Evolutionary conservation across 106 monocot species (phyloP), one percentile per base, ranked within the genome.

Genomic region (Vanilla planifolia): DNA sequence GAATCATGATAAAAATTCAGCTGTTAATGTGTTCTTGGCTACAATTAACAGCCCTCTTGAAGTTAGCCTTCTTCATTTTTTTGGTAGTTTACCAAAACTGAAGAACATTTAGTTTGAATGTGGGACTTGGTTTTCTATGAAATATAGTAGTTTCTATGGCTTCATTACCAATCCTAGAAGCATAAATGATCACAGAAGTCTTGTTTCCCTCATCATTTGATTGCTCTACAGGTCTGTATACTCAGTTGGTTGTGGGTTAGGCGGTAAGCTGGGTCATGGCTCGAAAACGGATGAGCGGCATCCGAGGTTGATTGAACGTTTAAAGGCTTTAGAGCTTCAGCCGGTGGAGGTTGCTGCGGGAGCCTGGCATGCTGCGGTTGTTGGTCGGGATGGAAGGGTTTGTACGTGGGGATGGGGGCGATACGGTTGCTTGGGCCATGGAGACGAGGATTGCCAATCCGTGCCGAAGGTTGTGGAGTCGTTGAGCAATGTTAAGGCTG

Each of bases 331-430:
- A 48, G 88, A 92, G 17, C 46, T 92, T 22, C 92, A 99, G 51
- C 98, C 98, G 9, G 65, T 63, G 66, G 92, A 76, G 1, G 98
- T 99, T 30, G 92, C 98, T 30, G 98, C 98, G 0, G 98, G 98
- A 28, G 92, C 98, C 21, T 99, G 92, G 92, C 98, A 99, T 48
- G 92, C 92, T 30, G 92, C 98, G 14, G 98, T 99, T 26, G 92
- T 99, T 6, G 98, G 92, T 6, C 68, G 68, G 30, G 92, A 99
- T 75, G 98, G 98, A 14, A 75, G 92, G 14, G 88, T 92, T 2
- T 99, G 92, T 70, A 99, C 98, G 0, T 99, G 98, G 98, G 98
- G 98, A 36, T 92, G 98, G 98, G 92, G 92, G 26, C 74, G 92
- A 4, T 99, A 92, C 60, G 98, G 98, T 42, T 99, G 98, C 60